Percentiles rank a stretch among this genome's conserved stretches.
These are phyloP conservation scores for Trichoderma breve DNA, from an alignment of 2,329 filamentous ascomycete genomes.

Conservation along the genomic window DNA sequence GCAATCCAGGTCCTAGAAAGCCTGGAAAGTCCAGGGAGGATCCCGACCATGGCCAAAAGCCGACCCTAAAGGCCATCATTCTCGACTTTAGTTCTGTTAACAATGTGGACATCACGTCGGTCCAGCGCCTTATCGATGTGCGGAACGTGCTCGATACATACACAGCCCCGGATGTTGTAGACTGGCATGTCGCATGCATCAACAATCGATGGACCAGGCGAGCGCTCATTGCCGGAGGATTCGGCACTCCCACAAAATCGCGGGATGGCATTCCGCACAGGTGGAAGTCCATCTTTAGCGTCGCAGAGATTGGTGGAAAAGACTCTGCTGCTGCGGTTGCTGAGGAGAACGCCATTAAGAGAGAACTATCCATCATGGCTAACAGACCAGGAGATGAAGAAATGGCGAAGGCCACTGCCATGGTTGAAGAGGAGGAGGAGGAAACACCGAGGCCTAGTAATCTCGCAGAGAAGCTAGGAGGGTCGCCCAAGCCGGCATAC, in stretches of 20 bases:
- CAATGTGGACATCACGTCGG: constrained; percentile 87
- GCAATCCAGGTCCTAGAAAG: constrained; percentile 71
- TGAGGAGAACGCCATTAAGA: constrained; percentile 60
- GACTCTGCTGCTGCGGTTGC: constrained; percentile 68
- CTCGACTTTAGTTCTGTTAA: constrained; percentile 93
- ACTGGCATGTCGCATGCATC: constrained; percentile 95
- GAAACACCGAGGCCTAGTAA: background rate
- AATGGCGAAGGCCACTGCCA: constrained; percentile 33
- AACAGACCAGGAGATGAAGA: constrained; percentile 34
- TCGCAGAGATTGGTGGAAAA: constrained; percentile 77
- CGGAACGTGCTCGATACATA: constrained; percentile 91
- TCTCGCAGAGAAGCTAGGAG: constrained; percentile 31
- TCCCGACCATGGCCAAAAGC: constrained; percentile 44
- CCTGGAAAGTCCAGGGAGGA: constrained; percentile 43
- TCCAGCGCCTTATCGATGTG: constrained; percentile 90
- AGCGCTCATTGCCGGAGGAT: constrained; percentile 80
- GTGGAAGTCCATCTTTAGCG: constrained; percentile 95
- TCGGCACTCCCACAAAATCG: constrained; percentile 70
- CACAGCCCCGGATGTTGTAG: constrained; percentile 73
- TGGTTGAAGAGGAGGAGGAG: constrained; percentile 15
- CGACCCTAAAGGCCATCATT: constrained; percentile 82
- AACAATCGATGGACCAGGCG: constrained; percentile 90
- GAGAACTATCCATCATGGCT: constrained; percentile 14
- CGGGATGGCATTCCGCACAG: constrained; percentile 52
- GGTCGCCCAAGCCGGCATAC: constrained; percentile 29